phyloP scores from a whole-genome alignment of 805 yeast species.

The Ogataea polymorpha region DNA sequence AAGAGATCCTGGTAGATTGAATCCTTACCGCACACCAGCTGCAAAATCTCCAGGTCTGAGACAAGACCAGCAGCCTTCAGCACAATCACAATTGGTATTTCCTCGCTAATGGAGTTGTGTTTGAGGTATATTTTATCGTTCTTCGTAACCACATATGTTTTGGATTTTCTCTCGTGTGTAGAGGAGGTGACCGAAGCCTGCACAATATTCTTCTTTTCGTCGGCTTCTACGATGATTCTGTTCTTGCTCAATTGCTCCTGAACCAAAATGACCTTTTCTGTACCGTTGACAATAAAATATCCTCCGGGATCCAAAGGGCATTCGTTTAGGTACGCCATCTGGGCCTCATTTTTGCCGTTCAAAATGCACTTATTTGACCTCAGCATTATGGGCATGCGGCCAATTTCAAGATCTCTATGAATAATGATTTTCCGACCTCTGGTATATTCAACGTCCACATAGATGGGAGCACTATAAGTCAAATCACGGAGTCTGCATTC shows the following conservation, averaged over 20 bases:
- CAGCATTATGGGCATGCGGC: constrained; percentile 98
- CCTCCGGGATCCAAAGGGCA: constrained; percentile 99
- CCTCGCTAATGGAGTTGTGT: constrained; percentile 94
- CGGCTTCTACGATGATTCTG: constrained; percentile 97
- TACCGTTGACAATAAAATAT: constrained; percentile 94
- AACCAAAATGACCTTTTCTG: constrained; percentile 93
- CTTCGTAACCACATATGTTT: constrained; percentile 92
- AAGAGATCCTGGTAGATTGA: constrained; percentile 88
- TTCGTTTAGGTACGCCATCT: constrained; percentile 87
- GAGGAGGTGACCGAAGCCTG: constrained; percentile 98
- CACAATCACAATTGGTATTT: constrained; percentile 88
- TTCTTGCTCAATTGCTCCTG: constrained; percentile 97
- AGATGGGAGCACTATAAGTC: constrained; percentile 92
- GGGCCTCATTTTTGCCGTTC: constrained; percentile 69
- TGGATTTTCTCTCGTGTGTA: constrained; percentile 96
- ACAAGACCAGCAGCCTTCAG: constrained; percentile 93
- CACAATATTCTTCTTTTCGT: constrained; percentile 87
- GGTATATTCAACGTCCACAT: constrained; percentile 95
- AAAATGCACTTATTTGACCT: constrained; percentile 89
- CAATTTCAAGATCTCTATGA: constrained; percentile 89
- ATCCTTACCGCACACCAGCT: constrained; percentile 88
- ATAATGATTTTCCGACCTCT: constrained; percentile 89
- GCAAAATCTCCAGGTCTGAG: constrained; percentile 90
- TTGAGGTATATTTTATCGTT: constrained; percentile 85
- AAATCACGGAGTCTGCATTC: constrained; percentile 93